phyloP scores from a whole-genome alignment of 2,329 filamentous ascomycete species.

The Salinomyces thailandicus region DNA sequence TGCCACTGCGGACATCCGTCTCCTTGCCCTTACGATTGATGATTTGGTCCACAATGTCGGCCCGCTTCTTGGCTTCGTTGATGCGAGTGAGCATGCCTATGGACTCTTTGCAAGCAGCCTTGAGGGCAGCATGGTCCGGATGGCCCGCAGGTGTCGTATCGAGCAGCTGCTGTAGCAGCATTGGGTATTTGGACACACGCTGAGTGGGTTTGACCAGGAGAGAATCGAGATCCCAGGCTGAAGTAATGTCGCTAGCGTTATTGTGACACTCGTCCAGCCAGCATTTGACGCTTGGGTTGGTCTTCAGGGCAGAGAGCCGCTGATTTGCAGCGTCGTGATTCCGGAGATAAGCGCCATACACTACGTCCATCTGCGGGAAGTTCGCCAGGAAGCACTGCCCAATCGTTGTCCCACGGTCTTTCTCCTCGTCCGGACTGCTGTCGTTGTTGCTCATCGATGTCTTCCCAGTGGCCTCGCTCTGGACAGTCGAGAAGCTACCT shows the following conservation, averaged over 20 bases:
- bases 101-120: slow-evolving; percentile 60
- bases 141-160: slow-evolving; percentile 72
- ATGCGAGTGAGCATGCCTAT: slow-evolving; percentile 56
- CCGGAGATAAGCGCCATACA: slow-evolving; percentile 55
- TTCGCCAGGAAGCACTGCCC: slow-evolving; percentile 49
- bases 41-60: slow-evolving; percentile 82
- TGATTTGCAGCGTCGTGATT: slow-evolving; percentile 56
- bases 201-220: slow-evolving; percentile 97
- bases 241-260: slow-evolving; percentile 82
- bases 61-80: slow-evolving; percentile 91
- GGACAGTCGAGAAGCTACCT: slow-evolving; percentile 36
- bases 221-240: slow-evolving; percentile 89
- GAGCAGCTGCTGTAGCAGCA: slow-evolving; percentile 69
- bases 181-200: slow-evolving; percentile 84
- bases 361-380: slow-evolving; percentile 50
- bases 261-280: slow-evolving; percentile 92
- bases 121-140: slow-evolving; percentile 62
- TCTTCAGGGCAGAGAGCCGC: slow-evolving; percentile 44
- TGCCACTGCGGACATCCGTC: slow-evolving; percentile 71
- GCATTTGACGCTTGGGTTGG: slow-evolving; percentile 53
- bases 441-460: slow-evolving; percentile 19
- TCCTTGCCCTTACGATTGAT: slow-evolving; percentile 71
- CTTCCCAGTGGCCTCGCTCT: slow-evolving; percentile 27
- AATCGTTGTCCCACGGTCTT: slow-evolving; percentile 48
- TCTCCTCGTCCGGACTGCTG: slow-evolving; percentile 37